phyloP scores from a whole-genome alignment of 202 grass and related monocot genomes.

The Schoenoplectus tabernaemontani region DNA sequence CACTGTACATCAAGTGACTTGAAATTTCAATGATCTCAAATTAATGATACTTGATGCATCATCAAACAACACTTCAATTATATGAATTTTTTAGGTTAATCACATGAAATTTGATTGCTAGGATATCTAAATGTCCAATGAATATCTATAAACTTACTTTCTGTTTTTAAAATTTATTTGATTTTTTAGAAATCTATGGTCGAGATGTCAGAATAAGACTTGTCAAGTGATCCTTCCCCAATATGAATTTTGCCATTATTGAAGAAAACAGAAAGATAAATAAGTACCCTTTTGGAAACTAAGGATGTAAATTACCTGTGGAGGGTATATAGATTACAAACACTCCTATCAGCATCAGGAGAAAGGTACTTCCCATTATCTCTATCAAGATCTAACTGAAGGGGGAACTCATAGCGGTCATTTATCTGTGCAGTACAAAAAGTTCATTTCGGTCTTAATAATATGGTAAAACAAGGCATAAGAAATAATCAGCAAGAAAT shows the following conservation, averaged over 20 bases:
- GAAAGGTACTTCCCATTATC: slow-evolving; percentile 87
- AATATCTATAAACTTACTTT: neutral
- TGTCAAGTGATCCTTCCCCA: neutral
- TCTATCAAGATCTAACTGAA: slow-evolving; percentile 95
- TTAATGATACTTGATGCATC: neutral
- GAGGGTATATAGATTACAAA: slow-evolving; percentile 88
- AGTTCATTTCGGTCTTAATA: slow-evolving; percentile 18
- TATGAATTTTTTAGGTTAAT: no score
- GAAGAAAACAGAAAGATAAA: neutral
- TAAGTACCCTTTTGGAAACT: neutral
- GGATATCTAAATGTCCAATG: neutral
- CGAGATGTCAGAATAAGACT: neutral
- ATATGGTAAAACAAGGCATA: slow-evolving; percentile 3
- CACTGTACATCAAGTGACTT: neutral
- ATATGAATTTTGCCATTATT: neutral
- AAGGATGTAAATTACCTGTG: slow-evolving; percentile 51
- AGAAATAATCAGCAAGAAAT: neutral
- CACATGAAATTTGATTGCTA: neutral
- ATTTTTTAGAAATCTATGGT: neutral
- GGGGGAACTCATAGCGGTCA: slow-evolving; percentile 93
- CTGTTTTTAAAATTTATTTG: neutral
- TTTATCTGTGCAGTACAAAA: slow-evolving; percentile 85
- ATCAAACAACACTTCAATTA: neutral
- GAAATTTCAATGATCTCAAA: neutral
- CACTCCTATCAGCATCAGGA: slow-evolving; percentile 76